Base-by-base conservation (phyloP, 495 filamentous ascomycete genomes). In the Recurvomyces mirabilis region DNA sequence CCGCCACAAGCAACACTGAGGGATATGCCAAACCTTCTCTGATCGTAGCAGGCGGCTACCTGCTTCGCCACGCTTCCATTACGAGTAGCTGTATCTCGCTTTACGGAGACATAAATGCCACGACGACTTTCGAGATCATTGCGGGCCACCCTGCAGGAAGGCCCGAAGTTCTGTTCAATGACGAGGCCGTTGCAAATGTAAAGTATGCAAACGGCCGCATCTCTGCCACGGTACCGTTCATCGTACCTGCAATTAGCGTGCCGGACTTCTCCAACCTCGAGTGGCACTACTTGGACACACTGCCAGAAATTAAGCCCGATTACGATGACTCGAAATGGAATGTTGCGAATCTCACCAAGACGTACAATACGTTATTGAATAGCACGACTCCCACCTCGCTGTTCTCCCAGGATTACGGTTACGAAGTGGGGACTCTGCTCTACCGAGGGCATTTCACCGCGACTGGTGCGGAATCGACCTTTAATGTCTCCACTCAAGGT, bases 371-470 rank as follows among this genome's bases (percentile, higher is more conserved):
- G 1, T 58, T 65, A 25, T 59, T 67, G 17, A 63, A 67, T 3
- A 64, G 82, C 6, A 63, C 62, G 2, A 84, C 84, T 0, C 75
- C 80, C 0, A 73, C 64, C 0, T 78, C 73, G 0, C 70, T 87
- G 0, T 84, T 79, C 53, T 67, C 68, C 0, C 73, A 69, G 25
- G 84, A 89, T 60, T 87, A 91, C 53, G 81, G 82, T 22, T 89
- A 74, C 65, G 66, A 84, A 56, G 72, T 74, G 0, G 84, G 83
- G 28, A 69, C 68, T 11, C 63, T 86, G 0, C 47, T 88, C 31
- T 88, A 75, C 63, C 70, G 84, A 1, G 84, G 83, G 19, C 72
- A 79, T 52, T 91, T 91, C 56, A 68, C 63, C 10, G 76, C 82
- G 11, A 78, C 63, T 0, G 81, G 82, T 4, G 54, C 67, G 7